Conservation (phyloP, 371 early-diverging fungal genomes). For the Mucor saturninus region DNA sequence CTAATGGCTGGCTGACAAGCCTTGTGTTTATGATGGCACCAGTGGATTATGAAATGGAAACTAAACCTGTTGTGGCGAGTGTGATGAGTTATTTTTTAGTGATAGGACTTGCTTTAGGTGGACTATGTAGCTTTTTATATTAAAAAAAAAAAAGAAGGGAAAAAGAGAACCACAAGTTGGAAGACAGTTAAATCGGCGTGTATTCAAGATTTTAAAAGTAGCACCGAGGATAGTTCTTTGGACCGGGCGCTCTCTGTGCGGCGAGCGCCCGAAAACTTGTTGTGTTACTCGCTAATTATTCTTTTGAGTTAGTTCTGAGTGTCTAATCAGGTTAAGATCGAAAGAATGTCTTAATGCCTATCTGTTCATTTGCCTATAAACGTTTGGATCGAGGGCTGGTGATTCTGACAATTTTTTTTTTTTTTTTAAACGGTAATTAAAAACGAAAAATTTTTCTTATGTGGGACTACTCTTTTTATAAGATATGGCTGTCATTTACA, state of each 20-base stretch:
- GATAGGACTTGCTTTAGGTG: slow-evolving; percentile 71
- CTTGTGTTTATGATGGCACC: slow-evolving; percentile 74
- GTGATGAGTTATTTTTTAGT: slow-evolving; percentile 70
- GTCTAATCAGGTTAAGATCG: slow-evolving; percentile 36
- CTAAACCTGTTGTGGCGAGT: slow-evolving; percentile 63
- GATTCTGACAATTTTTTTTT: slow-evolving; percentile 22
- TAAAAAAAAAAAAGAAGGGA: slow-evolving; percentile 3
- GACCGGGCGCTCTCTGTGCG: slow-evolving; percentile 37
- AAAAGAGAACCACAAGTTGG: slow-evolving; percentile 22
- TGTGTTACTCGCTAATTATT: slow-evolving; percentile 41
- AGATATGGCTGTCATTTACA: no score
- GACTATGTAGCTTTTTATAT: slow-evolving; percentile 52
- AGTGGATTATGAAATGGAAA: slow-evolving; percentile 23
- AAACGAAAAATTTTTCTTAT: neutral
- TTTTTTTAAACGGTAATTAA: slow-evolving; percentile 5
- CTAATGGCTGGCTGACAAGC: slow-evolving; percentile 73
- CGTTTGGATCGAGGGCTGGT: slow-evolving; percentile 31
- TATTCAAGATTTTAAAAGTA: neutral
- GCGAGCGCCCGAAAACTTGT: slow-evolving; percentile 33
- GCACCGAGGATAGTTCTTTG: slow-evolving; percentile 14
- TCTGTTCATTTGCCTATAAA: slow-evolving; percentile 15
- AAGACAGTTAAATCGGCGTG: no score
- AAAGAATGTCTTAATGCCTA: slow-evolving; percentile 38
- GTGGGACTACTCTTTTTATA: no score
- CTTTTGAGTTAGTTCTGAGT: slow-evolving; percentile 35